These are phyloP conservation scores for Sarocladiaceae sp. DNA, from an alignment of 2,329 filamentous ascomycete species.

Conservation along the genomic window DNA sequence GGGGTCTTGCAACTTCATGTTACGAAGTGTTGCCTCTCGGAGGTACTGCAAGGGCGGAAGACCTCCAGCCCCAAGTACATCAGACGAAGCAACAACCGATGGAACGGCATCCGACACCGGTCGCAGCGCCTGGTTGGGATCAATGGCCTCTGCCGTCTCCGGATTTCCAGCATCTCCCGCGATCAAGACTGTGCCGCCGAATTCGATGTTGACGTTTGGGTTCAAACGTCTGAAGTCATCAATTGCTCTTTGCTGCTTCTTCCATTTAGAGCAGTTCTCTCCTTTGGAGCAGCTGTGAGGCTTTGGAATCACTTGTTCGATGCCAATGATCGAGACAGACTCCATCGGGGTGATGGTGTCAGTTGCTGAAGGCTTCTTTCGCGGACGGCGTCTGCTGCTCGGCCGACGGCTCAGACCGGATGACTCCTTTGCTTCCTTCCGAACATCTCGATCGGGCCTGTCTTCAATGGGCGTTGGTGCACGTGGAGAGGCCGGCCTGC, in stretches of 20 bases:
- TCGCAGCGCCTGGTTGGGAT: slow-evolving; percentile 52
- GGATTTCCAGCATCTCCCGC: slow-evolving; percentile 77
- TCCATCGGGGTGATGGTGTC: slow-evolving; percentile 74
- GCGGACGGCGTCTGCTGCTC: slow-evolving; percentile 34
- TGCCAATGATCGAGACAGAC: slow-evolving; percentile 86
- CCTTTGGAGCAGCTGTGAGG: slow-evolving; percentile 82
- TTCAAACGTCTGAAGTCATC: slow-evolving; percentile 72
- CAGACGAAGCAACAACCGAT: slow-evolving; percentile 87
- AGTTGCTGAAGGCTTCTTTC: slow-evolving; percentile 40
- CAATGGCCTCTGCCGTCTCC: slow-evolving; percentile 54
- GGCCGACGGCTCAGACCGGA: slow-evolving; percentile 22
- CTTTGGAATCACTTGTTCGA: slow-evolving; percentile 83
- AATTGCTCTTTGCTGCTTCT: slow-evolving; percentile 73
- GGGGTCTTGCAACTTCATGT: slow-evolving; percentile 68
- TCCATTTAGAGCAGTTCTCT: slow-evolving; percentile 78
- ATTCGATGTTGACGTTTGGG: slow-evolving; percentile 50
- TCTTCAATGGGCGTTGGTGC: slow-evolving; percentile 60
- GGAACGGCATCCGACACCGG: slow-evolving; percentile 72
- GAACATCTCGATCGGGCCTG: slow-evolving; percentile 46
- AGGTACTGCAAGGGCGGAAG: slow-evolving; percentile 64
- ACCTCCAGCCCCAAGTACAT: slow-evolving; percentile 70
- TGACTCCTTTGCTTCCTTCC: slow-evolving; percentile 34
- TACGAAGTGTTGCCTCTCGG: slow-evolving; percentile 68
- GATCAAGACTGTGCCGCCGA: slow-evolving; percentile 68
- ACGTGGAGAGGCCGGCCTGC: slow-evolving; percentile 44